Percentiles rank a stretch among this genome's conserved stretches.
Conservation (phyloP, 2,329 filamentous ascomycete genomes). For the Pseudogymnoascus sp. region DNA sequence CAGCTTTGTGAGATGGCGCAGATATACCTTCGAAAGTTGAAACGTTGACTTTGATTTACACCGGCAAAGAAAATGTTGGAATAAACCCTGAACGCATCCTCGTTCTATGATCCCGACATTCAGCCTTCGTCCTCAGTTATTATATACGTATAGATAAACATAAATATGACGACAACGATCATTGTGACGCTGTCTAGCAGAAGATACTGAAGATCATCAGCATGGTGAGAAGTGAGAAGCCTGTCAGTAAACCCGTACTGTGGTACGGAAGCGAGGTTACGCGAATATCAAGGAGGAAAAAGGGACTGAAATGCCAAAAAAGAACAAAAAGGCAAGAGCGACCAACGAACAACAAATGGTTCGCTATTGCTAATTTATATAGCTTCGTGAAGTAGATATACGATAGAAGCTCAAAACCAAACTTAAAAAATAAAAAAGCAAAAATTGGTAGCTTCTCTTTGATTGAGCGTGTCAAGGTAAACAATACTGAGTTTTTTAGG, state of each 20-base stretch:
- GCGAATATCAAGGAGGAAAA: background rate
- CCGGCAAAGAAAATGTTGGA: too few species aligned
- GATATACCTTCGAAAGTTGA: too few species aligned
- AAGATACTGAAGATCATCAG: background rate
- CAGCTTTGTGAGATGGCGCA: too few species aligned
- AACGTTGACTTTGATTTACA: too few species aligned
- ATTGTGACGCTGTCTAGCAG: background rate
- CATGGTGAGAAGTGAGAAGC: background rate
- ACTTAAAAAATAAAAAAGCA: conserved; percentile 29
- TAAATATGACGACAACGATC: background rate
- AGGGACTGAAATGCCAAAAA: conserved; percentile 4
- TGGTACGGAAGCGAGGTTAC: too few species aligned
- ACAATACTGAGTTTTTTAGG: background rate
- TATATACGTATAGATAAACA: background rate
- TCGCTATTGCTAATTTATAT: too few species aligned
- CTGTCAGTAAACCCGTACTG: background rate
- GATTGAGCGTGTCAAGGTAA: conserved; percentile 61
- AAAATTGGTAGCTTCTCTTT: conserved; percentile 69
- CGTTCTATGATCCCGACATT: too few species aligned
- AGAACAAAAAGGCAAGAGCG: background rate
- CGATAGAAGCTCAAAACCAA: conserved; percentile 2
- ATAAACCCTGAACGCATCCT: too few species aligned
- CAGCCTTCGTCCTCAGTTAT: too few species aligned
- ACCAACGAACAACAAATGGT: too few species aligned
- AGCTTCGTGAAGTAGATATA: background rate